Evolutionary conservation across 768 basidiomycete genomes (phyloP), one percentile per base, ranked within the genome.

Genomic region (Amanita rimosa): DNA sequence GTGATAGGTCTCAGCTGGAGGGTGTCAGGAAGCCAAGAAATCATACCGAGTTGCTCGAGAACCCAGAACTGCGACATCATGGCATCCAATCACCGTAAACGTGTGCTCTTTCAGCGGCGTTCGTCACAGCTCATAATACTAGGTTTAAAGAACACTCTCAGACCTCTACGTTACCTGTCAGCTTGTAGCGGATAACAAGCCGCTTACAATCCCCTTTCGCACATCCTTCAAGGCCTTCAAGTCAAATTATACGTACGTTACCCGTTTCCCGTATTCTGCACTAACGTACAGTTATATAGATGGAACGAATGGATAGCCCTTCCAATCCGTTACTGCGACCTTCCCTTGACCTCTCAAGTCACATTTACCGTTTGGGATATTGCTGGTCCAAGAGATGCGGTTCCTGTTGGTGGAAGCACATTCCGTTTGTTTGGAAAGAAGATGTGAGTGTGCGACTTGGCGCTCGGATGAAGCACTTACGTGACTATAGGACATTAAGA

Each of bases 361-460:
- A 85, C 87, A 0, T 86, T 98, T 58, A 98, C 96, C 0, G 84
- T 97, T 6, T 97, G 92, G 88, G 94, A 98, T 60, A 93, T 93
- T 51, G 85, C 81, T 33, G 86, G 88, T 0, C 83, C 91, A 19
- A 76, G 89, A 6, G 70, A 75, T 40, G 81, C 89, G 2, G 72
- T 79, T 14, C 87, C 93, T 5, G 83, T 97, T 3, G 96, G 95
- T 26, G 95, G 94, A 0, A 80, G 92, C 3, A 96, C 92, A 0
- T 85, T 98, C 60, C 73, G 79, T 16, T 57, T 99, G 34, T 99
- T 99, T 64, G 85, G 91, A 11, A 87, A 89, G 77, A 96, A 97
- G 70, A 85, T 85, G 93, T 88, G 52, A 42, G 44, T 37, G 24
- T 4, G 7, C 14, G 40, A 33, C n/a, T 24, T 13, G 11, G 17